These are phyloP conservation scores for Chlamydomonas incerta DNA, from an alignment of 139 green algal species.

Conservation along the genomic window DNA sequence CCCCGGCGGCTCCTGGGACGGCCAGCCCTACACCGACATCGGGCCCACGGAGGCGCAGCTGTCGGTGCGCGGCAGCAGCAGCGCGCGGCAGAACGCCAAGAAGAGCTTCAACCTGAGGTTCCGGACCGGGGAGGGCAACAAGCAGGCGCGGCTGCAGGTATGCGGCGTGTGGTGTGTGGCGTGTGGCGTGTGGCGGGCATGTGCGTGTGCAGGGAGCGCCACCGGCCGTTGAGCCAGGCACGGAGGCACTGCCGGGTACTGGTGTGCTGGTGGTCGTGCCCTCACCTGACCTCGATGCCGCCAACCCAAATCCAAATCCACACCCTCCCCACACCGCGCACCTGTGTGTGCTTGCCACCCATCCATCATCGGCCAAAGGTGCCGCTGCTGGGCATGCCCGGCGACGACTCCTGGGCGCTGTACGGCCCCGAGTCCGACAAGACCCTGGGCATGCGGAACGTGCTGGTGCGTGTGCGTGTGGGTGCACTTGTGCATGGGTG, in stretches of 20 bases:
- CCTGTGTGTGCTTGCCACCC: too few species aligned
- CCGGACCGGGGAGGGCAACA: neutral
- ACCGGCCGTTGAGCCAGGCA: neutral
- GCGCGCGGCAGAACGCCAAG: slow-evolving; percentile 46
- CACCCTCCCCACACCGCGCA: neutral
- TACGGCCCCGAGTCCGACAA: slow-evolving; percentile 64
- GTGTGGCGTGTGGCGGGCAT: neutral
- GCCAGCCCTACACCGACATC: slow-evolving; percentile 19
- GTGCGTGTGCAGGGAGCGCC: too few species aligned
- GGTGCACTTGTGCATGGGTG: too few species aligned
- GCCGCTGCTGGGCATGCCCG: slow-evolving; percentile 52
- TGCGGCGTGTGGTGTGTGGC: neutral
- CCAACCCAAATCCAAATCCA: too few species aligned
- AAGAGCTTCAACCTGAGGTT: slow-evolving; percentile 61
- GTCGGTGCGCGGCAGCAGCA: slow-evolving; percentile 49
- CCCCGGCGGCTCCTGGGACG: neutral
- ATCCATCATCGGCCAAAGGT: slow-evolving; percentile 7
- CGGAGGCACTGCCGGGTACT: too few species aligned
- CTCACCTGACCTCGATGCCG: too few species aligned
- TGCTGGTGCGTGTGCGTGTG: slow-evolving; percentile 44
- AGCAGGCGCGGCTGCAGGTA: neutral
- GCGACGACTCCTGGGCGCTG: slow-evolving; percentile 57
- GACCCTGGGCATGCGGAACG: slow-evolving; percentile 68
- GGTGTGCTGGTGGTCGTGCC: too few species aligned
- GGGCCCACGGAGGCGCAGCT: neutral